Evolutionary conservation across 2,329 filamentous ascomycete species (phyloP), one percentile per base, ranked within the genome.

Genomic region (Aspergillus spinulosporus): DNA sequence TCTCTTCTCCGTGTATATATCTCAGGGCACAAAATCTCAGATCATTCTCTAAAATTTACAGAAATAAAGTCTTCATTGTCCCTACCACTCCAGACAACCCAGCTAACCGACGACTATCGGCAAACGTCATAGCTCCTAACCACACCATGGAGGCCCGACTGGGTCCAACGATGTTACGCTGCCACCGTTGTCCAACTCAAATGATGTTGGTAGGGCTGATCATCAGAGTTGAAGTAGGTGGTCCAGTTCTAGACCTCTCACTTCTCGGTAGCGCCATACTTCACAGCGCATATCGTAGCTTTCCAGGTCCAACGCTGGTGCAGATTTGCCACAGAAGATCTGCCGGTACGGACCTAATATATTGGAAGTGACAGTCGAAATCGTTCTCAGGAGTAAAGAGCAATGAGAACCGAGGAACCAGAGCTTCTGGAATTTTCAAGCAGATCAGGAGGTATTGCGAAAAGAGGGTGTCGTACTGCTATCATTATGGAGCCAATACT

Each of bases 1-100:
- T 49, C 52, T 42, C 28, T 49, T 34, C 37, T 54, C 52, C 26
- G 9, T 52, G 50, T 52, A 49, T 50, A 50, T 50, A 49, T 47
- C 44, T 45, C 36, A 48, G 14, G 43, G 14, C 52, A 44, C 21
- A 14, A 39, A 26, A 15, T 31, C 34, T 46, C 7, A 31, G n/a
- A 26, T 28, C 26, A 39, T 39, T 37, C 31, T 7, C 29, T 12
- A 15, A 40, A 34, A 14, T 34, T 12, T 37, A 37, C n/a, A 8
- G 8, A 3, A n/a, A n/a, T n/a, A n/a, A n/a, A n/a, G 21, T 21
- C 21, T 21, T 21, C 21, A 21, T 21, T 21, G 21, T 21, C 21
- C 21, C 21, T 21, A 11, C 31, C 31, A 34, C 34, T 9, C 8
- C 34, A 34, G 32, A 34, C 6, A 34, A 11, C 32, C 32, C 11